These are phyloP conservation scores for Colletotrichum nymphaeae DNA, from an alignment of 2,329 filamentous ascomycete genomes.

Conservation along the genomic window DNA sequence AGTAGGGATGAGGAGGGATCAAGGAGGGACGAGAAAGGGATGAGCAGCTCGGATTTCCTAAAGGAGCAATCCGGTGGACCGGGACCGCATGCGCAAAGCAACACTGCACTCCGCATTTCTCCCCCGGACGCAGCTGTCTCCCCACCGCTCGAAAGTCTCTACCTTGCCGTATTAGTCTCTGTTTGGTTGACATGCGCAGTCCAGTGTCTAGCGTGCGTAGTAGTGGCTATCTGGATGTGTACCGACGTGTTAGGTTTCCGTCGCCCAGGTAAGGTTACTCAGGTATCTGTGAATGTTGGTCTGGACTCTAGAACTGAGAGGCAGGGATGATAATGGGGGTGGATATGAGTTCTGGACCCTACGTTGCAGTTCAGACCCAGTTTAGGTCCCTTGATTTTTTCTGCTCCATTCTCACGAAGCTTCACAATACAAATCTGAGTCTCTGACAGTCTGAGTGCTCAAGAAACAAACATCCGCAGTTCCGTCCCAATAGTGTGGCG, in stretches of 20 bases:
- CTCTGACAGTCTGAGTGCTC: background rate
- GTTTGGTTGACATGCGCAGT: background rate
- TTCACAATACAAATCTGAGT: background rate
- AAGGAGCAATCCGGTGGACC: slow-evolving; percentile 24
- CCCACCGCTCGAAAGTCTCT: background rate
- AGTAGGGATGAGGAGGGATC: slow-evolving; percentile 33
- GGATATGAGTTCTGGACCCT: background rate
- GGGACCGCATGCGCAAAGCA: background rate
- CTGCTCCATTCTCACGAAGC: background rate
- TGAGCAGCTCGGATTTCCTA: slow-evolving; percentile 32
- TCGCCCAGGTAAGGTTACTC: background rate
- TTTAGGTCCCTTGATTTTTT: background rate
- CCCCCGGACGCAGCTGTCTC: background rate
- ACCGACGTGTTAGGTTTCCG: slow-evolving; percentile 4
- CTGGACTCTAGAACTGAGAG: background rate
- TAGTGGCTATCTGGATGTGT: background rate
- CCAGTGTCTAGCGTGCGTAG: background rate
- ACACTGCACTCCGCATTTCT: slow-evolving; percentile 32
- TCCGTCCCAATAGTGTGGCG: background rate
- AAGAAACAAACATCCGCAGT: background rate
- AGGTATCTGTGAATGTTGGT: background rate
- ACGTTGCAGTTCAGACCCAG: background rate
- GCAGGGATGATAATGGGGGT: slow-evolving; percentile 8
- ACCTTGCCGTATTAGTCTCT: slow-evolving; percentile 2
- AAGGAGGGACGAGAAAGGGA: slow-evolving; percentile 27